Base-by-base conservation (phyloP, 2,329 filamentous ascomycete genomes). In the Polytolypa hystricis region DNA sequence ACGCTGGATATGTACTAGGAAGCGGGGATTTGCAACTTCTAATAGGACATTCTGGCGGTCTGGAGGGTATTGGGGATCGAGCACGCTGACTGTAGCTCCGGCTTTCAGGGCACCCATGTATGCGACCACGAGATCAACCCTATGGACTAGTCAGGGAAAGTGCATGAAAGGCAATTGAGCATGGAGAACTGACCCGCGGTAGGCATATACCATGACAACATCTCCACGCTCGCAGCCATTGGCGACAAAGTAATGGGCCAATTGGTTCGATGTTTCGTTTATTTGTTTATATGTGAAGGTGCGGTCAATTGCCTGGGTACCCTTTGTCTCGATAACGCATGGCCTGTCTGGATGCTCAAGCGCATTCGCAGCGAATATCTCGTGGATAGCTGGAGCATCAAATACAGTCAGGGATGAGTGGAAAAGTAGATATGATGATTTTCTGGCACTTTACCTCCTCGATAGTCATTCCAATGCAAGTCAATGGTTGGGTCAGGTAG, bases 161-260 rank as follows among this genome's bases (percentile, higher is more conserved):
- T n/a, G 21, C 7, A 7, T 7, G n/a, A n/a, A 25, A n/a, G 21
- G 21, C 21, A n/a, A 25, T 25, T 25, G 21, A 7, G n/a, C 7
- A n/a, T n/a, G n/a, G n/a, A n/a, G 7, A n/a, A 25, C 21, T 7
- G n/a, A 25, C 21, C 21, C 21, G 40, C 87, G 77, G 60, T 94
- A 74, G 38, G 84, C 84, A 54, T 79, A 95, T 44, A 91, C 83
- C 84, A 94, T 93, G 50, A 94, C 85, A 2, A 94, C 86, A 54
- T 96, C 86, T 6, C 85, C 86, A 47, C 77, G 69, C 41, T 77
- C 69, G 44, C 85, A 69, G 40, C 87, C 86, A 50, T 77, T 70
- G 34, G 79, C 69, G 37, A 81, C 73, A 14, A 95, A 70, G 53
- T 93, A 74, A 60, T 93, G 78, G 15, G 85, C 83, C 5, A 95